Percentiles rank a stretch among this genome's conserved stretches.
phyloP scores from a whole-genome alignment of 345 rosid genomes.

The Corchorus olitorius region DNA sequence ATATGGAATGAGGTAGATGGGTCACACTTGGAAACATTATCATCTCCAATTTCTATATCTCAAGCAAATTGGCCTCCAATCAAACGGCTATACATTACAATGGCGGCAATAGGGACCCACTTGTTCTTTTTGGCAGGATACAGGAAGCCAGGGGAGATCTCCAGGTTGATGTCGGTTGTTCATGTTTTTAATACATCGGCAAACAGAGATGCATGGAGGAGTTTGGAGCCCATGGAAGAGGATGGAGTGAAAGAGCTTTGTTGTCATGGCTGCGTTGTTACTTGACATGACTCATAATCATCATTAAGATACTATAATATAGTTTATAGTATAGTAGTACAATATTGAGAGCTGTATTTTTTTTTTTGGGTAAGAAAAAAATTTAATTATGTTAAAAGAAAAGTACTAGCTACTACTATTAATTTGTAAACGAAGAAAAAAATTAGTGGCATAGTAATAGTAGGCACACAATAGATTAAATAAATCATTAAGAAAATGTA shows the following conservation, averaged over 20 bases:
- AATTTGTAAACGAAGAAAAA: too few relatives aligned
- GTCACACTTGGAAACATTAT: constrained; percentile 34
- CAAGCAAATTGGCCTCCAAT: constrained; percentile 28
- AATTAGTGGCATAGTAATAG: too few relatives aligned
- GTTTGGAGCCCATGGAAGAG: constrained; percentile 41
- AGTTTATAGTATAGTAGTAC: too few relatives aligned
- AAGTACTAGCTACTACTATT: too few relatives aligned
- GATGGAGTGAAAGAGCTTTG: constrained; percentile 41
- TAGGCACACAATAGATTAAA: too few relatives aligned
- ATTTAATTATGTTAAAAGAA: too few relatives aligned
- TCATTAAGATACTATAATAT: neutral
- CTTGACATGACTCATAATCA: neutral
- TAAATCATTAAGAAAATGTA: too few relatives aligned
- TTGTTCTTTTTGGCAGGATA: constrained; percentile 39
- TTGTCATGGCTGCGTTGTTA: constrained; percentile 41
- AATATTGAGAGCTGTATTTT: too few relatives aligned
- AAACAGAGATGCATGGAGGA: constrained; percentile 30
- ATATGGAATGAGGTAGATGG: constrained; percentile 58
- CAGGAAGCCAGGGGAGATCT: constrained; percentile 31
- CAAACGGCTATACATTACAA: constrained; percentile 28
- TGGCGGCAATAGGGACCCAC: constrained; percentile 34
- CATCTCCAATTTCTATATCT: constrained; percentile 28
- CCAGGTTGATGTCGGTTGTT: constrained; percentile 19
- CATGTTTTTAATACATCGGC: constrained; percentile 42
- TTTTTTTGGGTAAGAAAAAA: too few relatives aligned